Evolutionary conservation across 441 rosid genomes (phyloP).

Genomic region (Jatropha multifida): DNA sequence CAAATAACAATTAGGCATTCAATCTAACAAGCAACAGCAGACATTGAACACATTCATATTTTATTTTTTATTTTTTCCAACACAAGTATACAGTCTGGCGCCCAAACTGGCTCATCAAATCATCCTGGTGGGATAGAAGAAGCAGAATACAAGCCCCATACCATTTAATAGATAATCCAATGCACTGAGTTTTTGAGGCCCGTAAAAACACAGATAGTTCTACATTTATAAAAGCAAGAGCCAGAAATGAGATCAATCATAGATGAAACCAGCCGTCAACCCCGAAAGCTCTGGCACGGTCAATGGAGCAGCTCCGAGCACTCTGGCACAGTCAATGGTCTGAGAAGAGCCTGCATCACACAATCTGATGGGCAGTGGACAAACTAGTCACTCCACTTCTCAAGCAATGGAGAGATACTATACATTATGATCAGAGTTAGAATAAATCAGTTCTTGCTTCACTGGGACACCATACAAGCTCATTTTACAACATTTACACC

Average conservation of each 20-base stretch:
- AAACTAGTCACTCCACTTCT: not conserved
- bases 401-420: not conserved
- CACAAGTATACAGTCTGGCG: not conserved
- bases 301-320: not conserved
- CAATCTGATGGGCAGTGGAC: not conserved
- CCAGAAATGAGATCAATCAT: not conserved
- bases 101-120: conserved; percentile 3
- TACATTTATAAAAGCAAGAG: conserved; percentile 1
- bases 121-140: conserved; percentile 13
- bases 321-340: not conserved
- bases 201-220: conserved; percentile 2
- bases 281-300: not conserved
- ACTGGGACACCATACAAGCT: not conserved
- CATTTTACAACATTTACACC: conserved; percentile 12
- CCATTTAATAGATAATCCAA: not conserved
- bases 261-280: not conserved
- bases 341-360: not conserved
- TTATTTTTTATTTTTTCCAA: not conserved
- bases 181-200: not conserved
- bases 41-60: not conserved
- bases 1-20: no score
- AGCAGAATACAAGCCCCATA: not conserved
- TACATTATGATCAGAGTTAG: not conserved
- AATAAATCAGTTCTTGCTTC: conserved; percentile 6
- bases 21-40: no score